phyloP scores from a whole-genome alignment of 2,329 filamentous ascomycete genomes.

The Metarhizium humberi region DNA sequence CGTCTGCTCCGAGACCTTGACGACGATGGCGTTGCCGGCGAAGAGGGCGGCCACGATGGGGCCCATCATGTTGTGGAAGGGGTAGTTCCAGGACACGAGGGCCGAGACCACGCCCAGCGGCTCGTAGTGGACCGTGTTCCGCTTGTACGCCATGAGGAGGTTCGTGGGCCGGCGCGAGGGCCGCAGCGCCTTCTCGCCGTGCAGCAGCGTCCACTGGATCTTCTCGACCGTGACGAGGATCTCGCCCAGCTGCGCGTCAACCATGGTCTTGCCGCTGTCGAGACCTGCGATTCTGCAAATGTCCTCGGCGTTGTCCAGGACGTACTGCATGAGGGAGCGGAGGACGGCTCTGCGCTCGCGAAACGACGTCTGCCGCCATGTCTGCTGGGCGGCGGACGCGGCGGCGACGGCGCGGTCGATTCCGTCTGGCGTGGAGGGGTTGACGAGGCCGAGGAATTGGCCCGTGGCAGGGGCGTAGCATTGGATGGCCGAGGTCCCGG shows the following conservation, averaged over 20 bases:
- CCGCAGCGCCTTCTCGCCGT: slow-evolving; percentile 73
- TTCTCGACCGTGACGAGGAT: slow-evolving; percentile 92
- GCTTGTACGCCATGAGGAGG: slow-evolving; percentile 91
- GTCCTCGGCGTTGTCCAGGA: slow-evolving; percentile 80
- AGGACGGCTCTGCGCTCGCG: slow-evolving; percentile 69
- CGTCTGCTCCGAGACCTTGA: slow-evolving; percentile 93
- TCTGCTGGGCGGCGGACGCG: slow-evolving; percentile 62
- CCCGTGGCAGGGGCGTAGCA: slow-evolving; percentile 90
- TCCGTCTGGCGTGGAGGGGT: slow-evolving; percentile 63
- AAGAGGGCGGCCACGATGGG: slow-evolving; percentile 88
- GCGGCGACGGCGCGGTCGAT: slow-evolving; percentile 72
- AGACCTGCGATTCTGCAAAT: slow-evolving; percentile 81
- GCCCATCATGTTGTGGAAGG: slow-evolving; percentile 90
- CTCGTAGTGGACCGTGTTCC: slow-evolving; percentile 82
- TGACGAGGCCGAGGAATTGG: slow-evolving; percentile 67
- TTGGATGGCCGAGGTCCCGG: slow-evolving; percentile 60
- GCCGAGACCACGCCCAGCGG: slow-evolving; percentile 88
- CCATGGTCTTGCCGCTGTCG: slow-evolving; percentile 92
- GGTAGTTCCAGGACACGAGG: slow-evolving; percentile 94
- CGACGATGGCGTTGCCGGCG: slow-evolving; percentile 80
- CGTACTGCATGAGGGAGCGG: slow-evolving; percentile 67
- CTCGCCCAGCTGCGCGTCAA: slow-evolving; percentile 90
- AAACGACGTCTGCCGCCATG: slow-evolving; percentile 74
- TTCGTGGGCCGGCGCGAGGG: slow-evolving; percentile 74
- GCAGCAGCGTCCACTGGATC: slow-evolving; percentile 83